Evolutionary conservation across 129 eudicot species (phyloP), one percentile per base, ranked within the genome.

Genomic region (Smallanthus sonchifolius): DNA sequence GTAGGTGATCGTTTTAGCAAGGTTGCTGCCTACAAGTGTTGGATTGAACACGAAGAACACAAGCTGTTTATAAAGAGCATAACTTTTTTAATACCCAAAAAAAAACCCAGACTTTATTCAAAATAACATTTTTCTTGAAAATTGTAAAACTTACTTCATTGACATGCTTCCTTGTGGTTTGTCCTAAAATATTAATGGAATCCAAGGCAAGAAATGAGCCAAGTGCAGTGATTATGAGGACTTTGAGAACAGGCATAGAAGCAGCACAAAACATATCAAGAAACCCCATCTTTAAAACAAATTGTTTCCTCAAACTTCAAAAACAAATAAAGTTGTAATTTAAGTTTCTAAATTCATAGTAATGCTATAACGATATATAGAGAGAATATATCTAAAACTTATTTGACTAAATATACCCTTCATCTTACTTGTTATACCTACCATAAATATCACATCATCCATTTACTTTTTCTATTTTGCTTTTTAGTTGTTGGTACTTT

Each of bases 21-120:
- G 76, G 77, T 87, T 91, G 81, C 94, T 81, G 44, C 73, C 74
- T 1, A 95, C 89, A 19, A 95, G 91, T 60, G 99, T 91, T 10
- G 97, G 99, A 77, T 81, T 91, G 70, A 86, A 88, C 35, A 95
- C 97, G 74, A 65, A 95, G 83, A 91, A 95, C 47, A 85, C 96
- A 65, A 90, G 70, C 97, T 91, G 82, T n/a, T 28, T 48, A 52
- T 4, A 45, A 5, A 14, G 4, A 13, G 61, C 30, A 15, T 0
- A 10, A 6, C 1, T 5, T 40, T 40, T 43, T 16, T 37, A 38
- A 37, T 15, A n/a, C 30, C 30, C 10, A 44, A 24, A 8, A 37
- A 15, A 13, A 40, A 16, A 48, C 19, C 37, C 10, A 62, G 20
- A 10, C 16, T 57, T 43, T 11, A 70, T n/a, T 28, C 28, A 63